phyloP scores from a whole-genome alignment of 1,284 basidiomycete genomes.

The Vanrija sp. region DNA sequence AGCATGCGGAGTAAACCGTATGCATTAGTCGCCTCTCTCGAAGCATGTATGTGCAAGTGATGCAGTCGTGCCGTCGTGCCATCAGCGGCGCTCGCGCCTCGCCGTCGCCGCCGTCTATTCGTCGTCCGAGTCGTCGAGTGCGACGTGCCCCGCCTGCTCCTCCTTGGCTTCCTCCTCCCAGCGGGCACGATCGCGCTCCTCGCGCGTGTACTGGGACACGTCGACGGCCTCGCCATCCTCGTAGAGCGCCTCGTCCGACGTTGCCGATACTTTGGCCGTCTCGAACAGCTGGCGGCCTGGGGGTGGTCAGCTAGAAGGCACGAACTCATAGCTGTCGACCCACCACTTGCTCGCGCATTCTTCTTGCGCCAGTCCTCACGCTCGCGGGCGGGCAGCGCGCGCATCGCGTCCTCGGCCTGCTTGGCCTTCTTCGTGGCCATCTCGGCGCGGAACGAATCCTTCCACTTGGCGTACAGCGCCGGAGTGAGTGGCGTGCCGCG shows the following conservation, averaged over 20 bases:
- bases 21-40: too few species aligned
- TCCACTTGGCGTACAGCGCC: slow-evolving; percentile 78
- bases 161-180: slow-evolving; percentile 57
- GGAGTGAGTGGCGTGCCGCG: slow-evolving; percentile 84
- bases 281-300: slow-evolving; percentile 85
- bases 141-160: slow-evolving; percentile 36
- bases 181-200: slow-evolving; percentile 58
- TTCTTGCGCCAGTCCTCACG: slow-evolving; percentile 77
- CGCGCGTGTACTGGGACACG: slow-evolving; percentile 76
- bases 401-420: slow-evolving; percentile 79
- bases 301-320: background rate
- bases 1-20: too few species aligned
- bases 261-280: slow-evolving; percentile 65
- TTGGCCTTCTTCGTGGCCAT: slow-evolving; percentile 58
- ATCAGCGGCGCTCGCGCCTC: background rate
- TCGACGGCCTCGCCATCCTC: slow-evolving; percentile 84
- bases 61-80: background rate
- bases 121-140: slow-evolving; percentile 11
- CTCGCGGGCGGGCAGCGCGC: slow-evolving; percentile 72
- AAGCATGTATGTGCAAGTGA: too few species aligned
- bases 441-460: slow-evolving; percentile 69
- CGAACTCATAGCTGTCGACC: slow-evolving; percentile 19
- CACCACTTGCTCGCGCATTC: slow-evolving; percentile 66
- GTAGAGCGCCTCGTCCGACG: slow-evolving; percentile 64
- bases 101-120: slow-evolving; percentile 4